Percentiles rank a stretch among this genome's conserved stretches.
Evolutionary conservation across 2,329 filamentous ascomycete species (phyloP).

Genomic region (Scedosporium apiospermum): DNA sequence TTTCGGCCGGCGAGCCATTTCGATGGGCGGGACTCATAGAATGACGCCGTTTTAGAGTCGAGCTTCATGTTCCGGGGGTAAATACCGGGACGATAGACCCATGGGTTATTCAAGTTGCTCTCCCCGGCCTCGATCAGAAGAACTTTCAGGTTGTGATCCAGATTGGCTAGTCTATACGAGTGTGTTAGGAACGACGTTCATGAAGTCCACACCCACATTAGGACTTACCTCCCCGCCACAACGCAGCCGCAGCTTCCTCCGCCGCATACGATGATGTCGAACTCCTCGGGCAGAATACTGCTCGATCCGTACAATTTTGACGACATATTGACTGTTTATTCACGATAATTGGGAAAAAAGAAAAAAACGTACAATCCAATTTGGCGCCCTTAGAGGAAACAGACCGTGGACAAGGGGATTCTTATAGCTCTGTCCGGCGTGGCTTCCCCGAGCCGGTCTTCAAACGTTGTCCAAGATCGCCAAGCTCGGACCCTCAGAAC

Average conservation of each 20-base stretch:
- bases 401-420: no score
- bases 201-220: not conserved
- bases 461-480: no score
- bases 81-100: slow-evolving; percentile 66
- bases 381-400: not conserved
- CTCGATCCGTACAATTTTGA: slow-evolving; percentile 18
- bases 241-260: slow-evolving; percentile 59
- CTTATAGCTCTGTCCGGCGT: no score
- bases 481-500: not conserved
- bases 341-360: not conserved
- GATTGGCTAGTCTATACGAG: slow-evolving; percentile 53
- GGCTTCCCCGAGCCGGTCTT: no score
- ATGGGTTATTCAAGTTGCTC: slow-evolving; percentile 69
- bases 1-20: slow-evolving; percentile 62
- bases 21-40: slow-evolving; percentile 69
- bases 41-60: slow-evolving; percentile 72
- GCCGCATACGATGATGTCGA: slow-evolving; percentile 72
- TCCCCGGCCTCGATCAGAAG: slow-evolving; percentile 63
- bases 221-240: slow-evolving; percentile 42
- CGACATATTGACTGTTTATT: not conserved
- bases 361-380: not conserved
- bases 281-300: slow-evolving; percentile 55
- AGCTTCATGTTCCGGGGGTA: slow-evolving; percentile 72
- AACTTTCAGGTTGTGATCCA: slow-evolving; percentile 64
- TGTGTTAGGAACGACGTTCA: slow-evolving; percentile 22